Evolutionary conservation across 2,329 filamentous ascomycete genomes (phyloP).

Genomic region (Nothophaeocryptopus gaeumannii): DNA sequence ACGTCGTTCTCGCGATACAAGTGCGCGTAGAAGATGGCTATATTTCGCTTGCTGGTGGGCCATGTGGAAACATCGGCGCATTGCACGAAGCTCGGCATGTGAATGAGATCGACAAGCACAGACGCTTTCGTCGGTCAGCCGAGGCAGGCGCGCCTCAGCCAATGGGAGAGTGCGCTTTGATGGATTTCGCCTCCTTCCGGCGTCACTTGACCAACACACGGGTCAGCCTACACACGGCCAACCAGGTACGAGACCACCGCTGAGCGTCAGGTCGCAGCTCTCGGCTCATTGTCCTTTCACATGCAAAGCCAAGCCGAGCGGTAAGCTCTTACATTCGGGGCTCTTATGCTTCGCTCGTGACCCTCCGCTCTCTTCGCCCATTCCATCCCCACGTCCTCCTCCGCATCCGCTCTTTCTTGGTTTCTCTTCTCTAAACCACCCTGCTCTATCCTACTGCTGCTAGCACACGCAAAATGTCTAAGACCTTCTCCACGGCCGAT

Average conservation of each 20-base stretch:
- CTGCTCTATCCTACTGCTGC: not conserved
- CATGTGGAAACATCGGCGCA: too few species aligned
- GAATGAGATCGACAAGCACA: too few species aligned
- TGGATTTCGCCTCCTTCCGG: too few species aligned
- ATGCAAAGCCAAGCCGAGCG: conserved; percentile 4
- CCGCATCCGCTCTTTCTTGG: not conserved
- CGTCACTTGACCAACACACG: too few species aligned
- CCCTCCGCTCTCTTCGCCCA: not conserved
- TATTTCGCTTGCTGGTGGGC: not conserved
- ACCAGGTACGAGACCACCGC: not conserved
- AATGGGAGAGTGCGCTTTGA: too few species aligned
- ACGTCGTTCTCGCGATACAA: too few species aligned
- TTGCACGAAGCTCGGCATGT: too few species aligned
- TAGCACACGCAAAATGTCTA: conserved; percentile 65
- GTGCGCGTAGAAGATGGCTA: not conserved
- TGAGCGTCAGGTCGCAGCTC: not conserved
- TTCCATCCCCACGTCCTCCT: not conserved
- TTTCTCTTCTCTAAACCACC: not conserved
- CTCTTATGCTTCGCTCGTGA: conserved; percentile 10
- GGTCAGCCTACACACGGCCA: too few species aligned
- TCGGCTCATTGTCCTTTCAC: conserved; percentile 10
- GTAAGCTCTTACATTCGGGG: conserved; percentile 9
- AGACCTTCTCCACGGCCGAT: conserved; percentile 78
- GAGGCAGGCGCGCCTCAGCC: too few species aligned
- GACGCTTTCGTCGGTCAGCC: too few species aligned